Conservation (phyloP, 2,329 filamentous ascomycete genomes). For the Neofusicoccum sp. region DNA sequence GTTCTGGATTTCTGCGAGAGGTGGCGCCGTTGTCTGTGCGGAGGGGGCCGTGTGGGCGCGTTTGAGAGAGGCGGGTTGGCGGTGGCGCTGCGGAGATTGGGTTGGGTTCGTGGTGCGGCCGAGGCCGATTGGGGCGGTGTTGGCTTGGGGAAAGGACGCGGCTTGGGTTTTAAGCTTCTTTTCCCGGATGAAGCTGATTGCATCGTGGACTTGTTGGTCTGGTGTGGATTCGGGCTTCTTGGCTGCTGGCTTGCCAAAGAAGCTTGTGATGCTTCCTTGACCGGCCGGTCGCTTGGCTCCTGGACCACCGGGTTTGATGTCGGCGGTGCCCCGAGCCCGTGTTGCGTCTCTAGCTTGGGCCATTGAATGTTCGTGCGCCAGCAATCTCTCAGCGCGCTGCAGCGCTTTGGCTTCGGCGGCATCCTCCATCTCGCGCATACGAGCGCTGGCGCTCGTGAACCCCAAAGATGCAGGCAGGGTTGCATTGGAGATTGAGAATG, state of each 20-base stretch:
- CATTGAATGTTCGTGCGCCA: slow-evolving; percentile 24
- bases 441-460: slow-evolving; percentile 39
- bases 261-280: slow-evolving; percentile 54
- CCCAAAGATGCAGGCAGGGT: slow-evolving; percentile 27
- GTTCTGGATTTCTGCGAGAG: slow-evolving; percentile 9
- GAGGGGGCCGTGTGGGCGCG: background rate
- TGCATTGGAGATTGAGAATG: slow-evolving; percentile 29
- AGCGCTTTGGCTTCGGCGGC: background rate
- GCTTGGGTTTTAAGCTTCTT: slow-evolving; percentile 16
- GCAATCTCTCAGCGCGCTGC: slow-evolving; percentile 25
- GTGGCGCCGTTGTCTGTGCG: background rate
- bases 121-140: background rate
- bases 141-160: background rate
- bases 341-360: slow-evolving; percentile 22
- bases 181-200: background rate
- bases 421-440: slow-evolving; percentile 41
- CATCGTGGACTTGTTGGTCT: slow-evolving; percentile 4
- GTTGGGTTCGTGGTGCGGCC: background rate
- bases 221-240: slow-evolving; percentile 20
- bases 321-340: slow-evolving; percentile 16
- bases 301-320: background rate
- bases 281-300: slow-evolving; percentile 34
- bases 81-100: too few species aligned
- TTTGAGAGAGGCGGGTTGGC: background rate
- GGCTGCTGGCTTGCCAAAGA: slow-evolving; percentile 44